Base-by-base conservation (phyloP, 768 basidiomycete species). In the Mycena vulgaris region DNA sequence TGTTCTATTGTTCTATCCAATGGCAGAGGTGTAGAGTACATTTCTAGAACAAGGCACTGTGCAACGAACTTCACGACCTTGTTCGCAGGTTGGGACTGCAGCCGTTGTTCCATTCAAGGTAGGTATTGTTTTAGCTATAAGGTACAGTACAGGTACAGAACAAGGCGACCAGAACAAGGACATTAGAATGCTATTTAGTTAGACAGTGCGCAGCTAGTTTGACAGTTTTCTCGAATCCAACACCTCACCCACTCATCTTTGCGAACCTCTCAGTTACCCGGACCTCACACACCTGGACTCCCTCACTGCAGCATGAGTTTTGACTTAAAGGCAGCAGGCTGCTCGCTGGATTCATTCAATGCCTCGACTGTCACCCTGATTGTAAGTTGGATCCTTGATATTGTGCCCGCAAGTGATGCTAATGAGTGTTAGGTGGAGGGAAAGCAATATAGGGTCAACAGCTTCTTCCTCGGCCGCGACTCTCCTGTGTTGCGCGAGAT, bases 401-500 rank as follows among this genome's bases (percentile, higher is more conserved):
- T 49, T 58, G 6, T 17, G 10, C 3, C 31, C n/a, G 27, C 30
- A 19, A 21, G 7, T 49, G 31, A 10, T 27, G 27, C 47, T 66
- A 25, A 66, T 9, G 45, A 57, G 45, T 33, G 16, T 9, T 25
- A 66, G 64, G 55, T 66, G 31, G 64, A 66, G 31, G 64, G 64
- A 35, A 23, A 48, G 9, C 13, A 56, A 66, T 66, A 66, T n/a
- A 66, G 0, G 10, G n/a, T 66, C 45, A 8, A 66, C 56, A 1
- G 55, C n/a, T 39, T 47, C 55, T 49, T 66, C 30, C 33, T 66
- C 19, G 3, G 2, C 10, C 55, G 65, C 37, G 65, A 66, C 65
- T 66, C 65, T 33, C 48, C 56, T 30, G 65, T 66, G 48, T 45
- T 66, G 65, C 56, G 49, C 31, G 65, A 66, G 23, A 66, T 59